phyloP scores from a whole-genome alignment of 2,329 filamentous ascomycete species.

The Fusarium ramigenum region DNA sequence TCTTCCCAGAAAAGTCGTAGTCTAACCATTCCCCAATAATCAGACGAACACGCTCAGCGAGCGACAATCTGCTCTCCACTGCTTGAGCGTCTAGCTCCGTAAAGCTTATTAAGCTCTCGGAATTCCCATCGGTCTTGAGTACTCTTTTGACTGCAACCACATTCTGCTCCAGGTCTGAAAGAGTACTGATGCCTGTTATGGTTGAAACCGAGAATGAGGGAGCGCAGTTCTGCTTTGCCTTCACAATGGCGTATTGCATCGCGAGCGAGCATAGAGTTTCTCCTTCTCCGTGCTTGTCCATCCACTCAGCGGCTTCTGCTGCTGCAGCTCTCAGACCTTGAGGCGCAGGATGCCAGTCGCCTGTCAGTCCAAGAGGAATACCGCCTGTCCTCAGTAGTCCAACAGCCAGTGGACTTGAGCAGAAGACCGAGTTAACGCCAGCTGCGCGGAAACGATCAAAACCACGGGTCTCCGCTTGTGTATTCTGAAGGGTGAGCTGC shows the following conservation, averaged over 20 bases:
- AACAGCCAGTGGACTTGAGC: neutral
- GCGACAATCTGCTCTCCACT: neutral
- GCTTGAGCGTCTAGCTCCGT: neutral
- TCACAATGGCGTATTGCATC: neutral
- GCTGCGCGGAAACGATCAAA: neutral
- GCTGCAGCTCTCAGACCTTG: neutral
- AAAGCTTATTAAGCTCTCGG: neutral
- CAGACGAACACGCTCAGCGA: neutral
- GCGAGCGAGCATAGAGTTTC: neutral
- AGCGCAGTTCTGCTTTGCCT: neutral
- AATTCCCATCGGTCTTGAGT: accelerated
- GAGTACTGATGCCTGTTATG: neutral
- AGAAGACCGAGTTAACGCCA: neutral
- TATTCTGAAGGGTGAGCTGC: conserved; percentile 7
- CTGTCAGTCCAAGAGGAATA: neutral
- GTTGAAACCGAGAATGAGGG: neutral
- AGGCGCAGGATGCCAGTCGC: neutral
- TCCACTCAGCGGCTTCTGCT: neutral
- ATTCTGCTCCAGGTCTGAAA: conserved; percentile 5
- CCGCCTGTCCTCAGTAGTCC: neutral
- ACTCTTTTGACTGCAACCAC: neutral
- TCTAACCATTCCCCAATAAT: conserved; percentile 1
- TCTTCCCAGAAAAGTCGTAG: neutral
- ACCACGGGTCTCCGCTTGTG: neutral
- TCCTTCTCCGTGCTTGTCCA: neutral